These are phyloP conservation scores for Pythium sp. DNA, from an alignment of 352 stramenopile genomes.

Conservation along the genomic window DNA sequence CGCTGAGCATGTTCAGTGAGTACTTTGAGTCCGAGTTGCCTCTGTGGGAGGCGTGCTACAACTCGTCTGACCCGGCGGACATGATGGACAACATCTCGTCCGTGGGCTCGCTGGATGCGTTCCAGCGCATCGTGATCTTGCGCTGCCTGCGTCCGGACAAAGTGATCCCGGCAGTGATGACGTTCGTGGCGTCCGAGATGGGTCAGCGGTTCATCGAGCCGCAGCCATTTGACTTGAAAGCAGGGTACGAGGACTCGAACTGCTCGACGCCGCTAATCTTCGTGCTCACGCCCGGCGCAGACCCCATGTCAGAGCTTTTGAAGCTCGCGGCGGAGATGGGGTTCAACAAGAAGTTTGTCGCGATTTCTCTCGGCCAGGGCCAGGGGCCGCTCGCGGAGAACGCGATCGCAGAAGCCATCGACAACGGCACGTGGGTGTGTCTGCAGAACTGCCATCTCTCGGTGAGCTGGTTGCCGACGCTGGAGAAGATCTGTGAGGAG, in stretches of 20 bases:
- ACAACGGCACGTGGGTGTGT: conserved; percentile 94
- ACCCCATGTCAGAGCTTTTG: conserved; percentile 93
- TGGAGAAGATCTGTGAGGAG: conserved; percentile 94
- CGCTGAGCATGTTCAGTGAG: conserved; percentile 50
- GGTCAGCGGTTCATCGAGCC: conserved; percentile 92
- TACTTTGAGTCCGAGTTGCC: conserved; percentile 48
- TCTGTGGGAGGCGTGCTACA: conserved; percentile 79
- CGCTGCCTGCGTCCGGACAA: conserved; percentile 92
- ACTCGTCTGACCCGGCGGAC: conserved; percentile 80
- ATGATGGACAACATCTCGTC: conserved; percentile 52
- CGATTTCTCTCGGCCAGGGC: conserved; percentile 93
- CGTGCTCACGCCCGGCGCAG: conserved; percentile 92
- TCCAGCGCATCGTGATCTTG: conserved; percentile 90
- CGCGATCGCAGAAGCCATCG: conserved; percentile 90
- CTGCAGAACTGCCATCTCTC: conserved; percentile 96
- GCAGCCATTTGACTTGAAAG: conserved; percentile 91
- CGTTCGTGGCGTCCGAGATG: conserved; percentile 89
- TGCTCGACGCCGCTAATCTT: conserved; percentile 95
- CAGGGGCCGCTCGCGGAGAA: conserved; percentile 91
- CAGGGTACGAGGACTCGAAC: conserved; percentile 91
- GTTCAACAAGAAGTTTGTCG: conserved; percentile 92
- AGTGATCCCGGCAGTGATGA: conserved; percentile 88
- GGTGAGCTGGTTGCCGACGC: conserved; percentile 92
- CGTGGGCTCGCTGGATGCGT: conserved; percentile 63
- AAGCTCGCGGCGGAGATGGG: conserved; percentile 90